A percentile compares a stretch with the other conserved stretches of the same genome.
phyloP scores from a whole-genome alignment of 306 rosid genomes.

The Trichosanthes cucumerina region DNA sequence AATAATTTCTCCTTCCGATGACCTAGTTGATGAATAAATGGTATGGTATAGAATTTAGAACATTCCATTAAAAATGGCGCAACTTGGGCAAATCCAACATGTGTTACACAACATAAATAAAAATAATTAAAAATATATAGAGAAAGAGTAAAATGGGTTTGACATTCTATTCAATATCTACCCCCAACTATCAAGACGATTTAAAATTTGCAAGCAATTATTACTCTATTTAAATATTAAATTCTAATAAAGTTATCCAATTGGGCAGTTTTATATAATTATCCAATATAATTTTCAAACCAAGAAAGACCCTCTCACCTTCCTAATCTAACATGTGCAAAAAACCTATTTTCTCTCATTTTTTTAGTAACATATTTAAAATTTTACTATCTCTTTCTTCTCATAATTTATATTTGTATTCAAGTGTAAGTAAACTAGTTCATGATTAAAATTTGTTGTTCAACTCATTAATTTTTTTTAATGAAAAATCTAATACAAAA shows the following conservation, averaged over 20 bases:
- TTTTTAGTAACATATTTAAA: not conserved
- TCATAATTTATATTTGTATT: not conserved
- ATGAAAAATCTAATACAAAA: not conserved
- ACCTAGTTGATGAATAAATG: not conserved
- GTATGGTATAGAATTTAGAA: not conserved
- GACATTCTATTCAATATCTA: slow-evolving; percentile 7
- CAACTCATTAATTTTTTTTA: not conserved
- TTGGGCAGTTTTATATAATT: not conserved
- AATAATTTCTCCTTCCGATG: too few species aligned
- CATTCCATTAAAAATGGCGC: not conserved
- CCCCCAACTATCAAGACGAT: not conserved
- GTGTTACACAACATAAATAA: not conserved
- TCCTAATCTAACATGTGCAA: not conserved
- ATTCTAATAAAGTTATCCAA: not conserved
- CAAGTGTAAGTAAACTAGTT: not conserved
- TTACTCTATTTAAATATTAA: not conserved
- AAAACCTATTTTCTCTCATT: not conserved
- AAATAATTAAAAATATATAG: not conserved
- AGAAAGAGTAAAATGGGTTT: not conserved
- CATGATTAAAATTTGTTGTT: not conserved
- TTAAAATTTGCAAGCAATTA: slow-evolving; percentile 8
- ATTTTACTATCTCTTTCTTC: not conserved
- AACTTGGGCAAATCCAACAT: not conserved
- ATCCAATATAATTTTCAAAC: not conserved
- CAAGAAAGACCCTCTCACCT: slow-evolving; percentile 6